Evolutionary conservation across 2,329 filamentous ascomycete genomes (phyloP).

Genomic region (Colletotrichum plurivorum): DNA sequence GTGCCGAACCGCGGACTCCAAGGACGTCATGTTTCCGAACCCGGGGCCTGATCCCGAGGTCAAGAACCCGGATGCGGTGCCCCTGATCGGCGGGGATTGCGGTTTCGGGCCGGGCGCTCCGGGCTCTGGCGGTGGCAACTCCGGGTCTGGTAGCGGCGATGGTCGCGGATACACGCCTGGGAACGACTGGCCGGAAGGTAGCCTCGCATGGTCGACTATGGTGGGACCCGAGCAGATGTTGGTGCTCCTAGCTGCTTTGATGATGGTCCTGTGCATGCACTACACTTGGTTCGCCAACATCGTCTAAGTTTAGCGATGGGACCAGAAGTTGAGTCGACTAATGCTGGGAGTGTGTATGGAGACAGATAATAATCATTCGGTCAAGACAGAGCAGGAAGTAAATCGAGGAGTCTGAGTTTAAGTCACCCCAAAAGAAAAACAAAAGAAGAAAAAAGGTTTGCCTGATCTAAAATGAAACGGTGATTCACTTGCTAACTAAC

Average conservation of each 20-base stretch:
- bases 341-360: too few relatives aligned
- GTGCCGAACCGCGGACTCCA: slow-evolving; percentile 65
- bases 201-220: not conserved
- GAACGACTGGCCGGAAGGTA: slow-evolving; percentile 7
- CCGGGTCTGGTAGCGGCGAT: not conserved
- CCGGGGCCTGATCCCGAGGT: slow-evolving; percentile 67
- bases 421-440: too few relatives aligned
- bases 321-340: too few relatives aligned
- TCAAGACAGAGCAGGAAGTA: too few relatives aligned
- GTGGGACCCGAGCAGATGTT: not conserved
- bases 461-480: not conserved
- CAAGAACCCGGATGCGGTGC: slow-evolving; percentile 39
- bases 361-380: too few relatives aligned
- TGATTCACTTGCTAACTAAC: not conserved
- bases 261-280: not conserved
- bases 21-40: slow-evolving; percentile 73
- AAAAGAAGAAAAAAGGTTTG: not conserved
- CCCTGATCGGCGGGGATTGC: slow-evolving; percentile 17
- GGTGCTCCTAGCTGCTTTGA: not conserved
- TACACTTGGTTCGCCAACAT: slow-evolving; percentile 5
- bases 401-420: too few relatives aligned
- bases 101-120: slow-evolving; percentile 2
- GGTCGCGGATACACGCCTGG: not conserved
- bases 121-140: not conserved
- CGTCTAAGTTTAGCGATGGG: not conserved